These are phyloP conservation scores for Globisporangium paddicum DNA, from an alignment of 352 stramenopile species.

Conservation along the genomic window DNA sequence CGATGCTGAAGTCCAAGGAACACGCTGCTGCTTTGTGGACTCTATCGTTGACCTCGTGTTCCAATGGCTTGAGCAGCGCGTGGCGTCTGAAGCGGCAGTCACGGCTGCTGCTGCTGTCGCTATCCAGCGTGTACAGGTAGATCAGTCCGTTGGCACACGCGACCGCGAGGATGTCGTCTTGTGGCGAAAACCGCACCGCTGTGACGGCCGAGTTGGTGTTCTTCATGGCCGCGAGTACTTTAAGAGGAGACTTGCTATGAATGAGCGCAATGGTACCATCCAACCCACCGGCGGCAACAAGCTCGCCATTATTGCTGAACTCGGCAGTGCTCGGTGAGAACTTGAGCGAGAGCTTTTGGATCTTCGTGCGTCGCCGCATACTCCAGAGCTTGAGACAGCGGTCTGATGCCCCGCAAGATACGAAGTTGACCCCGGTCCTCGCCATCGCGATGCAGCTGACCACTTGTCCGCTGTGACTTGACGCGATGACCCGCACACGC, in stretches of 20 bases:
- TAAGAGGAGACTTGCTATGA: conserved; percentile 17
- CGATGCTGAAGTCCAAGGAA: conserved; percentile 65
- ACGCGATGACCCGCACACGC: conserved; percentile 33
- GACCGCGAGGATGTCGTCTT: conserved; percentile 39
- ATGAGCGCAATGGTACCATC: conserved; percentile 55
- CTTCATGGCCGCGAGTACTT: conserved; percentile 45
- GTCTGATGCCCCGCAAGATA: conserved; percentile 39
- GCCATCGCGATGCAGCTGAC: conserved; percentile 21
- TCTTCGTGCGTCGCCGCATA: conserved; percentile 30
- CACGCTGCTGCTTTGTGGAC: conserved; percentile 13
- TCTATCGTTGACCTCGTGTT: conserved; percentile 13
- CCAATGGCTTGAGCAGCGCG: conserved; percentile 47
- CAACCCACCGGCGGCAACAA: conserved; percentile 43
- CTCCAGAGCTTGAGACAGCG: conserved; percentile 53
- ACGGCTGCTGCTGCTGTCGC: conserved; percentile 3
- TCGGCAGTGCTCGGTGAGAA: conserved; percentile 24
- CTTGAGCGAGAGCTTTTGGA: conserved; percentile 19
- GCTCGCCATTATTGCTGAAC: conserved; percentile 46
- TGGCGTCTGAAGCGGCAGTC: conserved; percentile 33
- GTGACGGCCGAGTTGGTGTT: conserved; percentile 44
- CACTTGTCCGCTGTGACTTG: conserved; percentile 29
- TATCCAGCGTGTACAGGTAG: conserved; percentile 65
- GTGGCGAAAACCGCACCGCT: conserved; percentile 45
- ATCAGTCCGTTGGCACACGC: conserved; percentile 57
- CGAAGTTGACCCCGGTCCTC: conserved; percentile 39